Evolutionary conservation across 1,284 basidiomycete species (phyloP).

Genomic region (Heterobasidion parviporum): DNA sequence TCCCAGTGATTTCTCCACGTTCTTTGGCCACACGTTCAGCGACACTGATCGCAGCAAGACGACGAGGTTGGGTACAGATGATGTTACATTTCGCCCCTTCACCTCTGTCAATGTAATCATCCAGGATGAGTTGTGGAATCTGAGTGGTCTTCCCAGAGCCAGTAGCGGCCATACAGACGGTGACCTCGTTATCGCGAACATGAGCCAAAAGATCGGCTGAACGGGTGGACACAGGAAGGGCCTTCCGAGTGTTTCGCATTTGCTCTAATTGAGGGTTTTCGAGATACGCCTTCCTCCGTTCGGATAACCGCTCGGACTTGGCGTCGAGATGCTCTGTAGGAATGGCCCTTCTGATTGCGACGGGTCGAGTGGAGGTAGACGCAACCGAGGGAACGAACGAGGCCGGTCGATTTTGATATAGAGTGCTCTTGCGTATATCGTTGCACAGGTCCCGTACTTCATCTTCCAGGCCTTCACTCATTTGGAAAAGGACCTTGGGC

Average conservation of each 20-base stretch:
- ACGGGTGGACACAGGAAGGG: conserved; percentile 70
- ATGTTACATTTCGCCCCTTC: conserved; percentile 87
- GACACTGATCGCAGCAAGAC: conserved; percentile 89
- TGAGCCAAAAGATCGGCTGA: conserved; percentile 62
- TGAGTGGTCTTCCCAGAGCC: conserved; percentile 97
- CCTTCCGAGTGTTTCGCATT: conserved; percentile 62
- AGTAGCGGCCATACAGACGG: conserved; percentile 91
- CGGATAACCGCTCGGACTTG: conserved; percentile 57
- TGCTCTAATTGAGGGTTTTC: conserved; percentile 50
- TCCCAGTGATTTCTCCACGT: conserved; percentile 70
- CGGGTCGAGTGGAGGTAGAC: conserved; percentile 3
- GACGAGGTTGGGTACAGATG: conserved; percentile 89
- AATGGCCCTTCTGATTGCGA: conserved; percentile 3
- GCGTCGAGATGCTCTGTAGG: conserved; percentile 21
- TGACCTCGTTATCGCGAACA: conserved; percentile 78
- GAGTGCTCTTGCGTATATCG: conserved; percentile 50
- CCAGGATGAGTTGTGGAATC: conserved; percentile 88
- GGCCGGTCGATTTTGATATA: conserved; percentile 40
- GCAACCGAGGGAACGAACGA: conserved; percentile 14
- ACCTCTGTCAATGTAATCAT: conserved; percentile 73
- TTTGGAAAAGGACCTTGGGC: conserved; percentile 64
- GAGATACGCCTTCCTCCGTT: conserved; percentile 57
- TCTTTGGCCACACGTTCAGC: conserved; percentile 91
- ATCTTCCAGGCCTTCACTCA: conserved; percentile 65
- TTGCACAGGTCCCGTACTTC: conserved; percentile 67